Conservation (phyloP, 2,329 filamentous ascomycete genomes). For the Clathrospora elynae region DNA sequence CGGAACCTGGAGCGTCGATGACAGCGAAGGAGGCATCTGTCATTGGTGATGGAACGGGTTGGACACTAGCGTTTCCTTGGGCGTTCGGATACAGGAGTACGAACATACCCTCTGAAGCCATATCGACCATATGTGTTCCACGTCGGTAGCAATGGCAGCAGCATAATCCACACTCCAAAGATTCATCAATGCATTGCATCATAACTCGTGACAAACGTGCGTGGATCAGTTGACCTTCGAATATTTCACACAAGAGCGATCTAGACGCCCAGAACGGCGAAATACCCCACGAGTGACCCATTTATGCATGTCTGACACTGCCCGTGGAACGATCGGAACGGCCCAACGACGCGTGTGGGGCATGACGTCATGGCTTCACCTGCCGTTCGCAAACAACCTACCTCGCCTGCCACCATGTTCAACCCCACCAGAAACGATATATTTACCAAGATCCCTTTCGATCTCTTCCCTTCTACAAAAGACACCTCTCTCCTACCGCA, state of each 20-base stretch:
- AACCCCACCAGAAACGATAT: too few relatives aligned
- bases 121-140: too few relatives aligned
- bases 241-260: too few relatives aligned
- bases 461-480: too few relatives aligned
- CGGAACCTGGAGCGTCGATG: conserved; percentile 86
- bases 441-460: too few relatives aligned
- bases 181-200: background rate
- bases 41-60: conserved; percentile 3
- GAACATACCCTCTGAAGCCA: conserved; percentile 6
- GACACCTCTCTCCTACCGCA: conserved; percentile 6
- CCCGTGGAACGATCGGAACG: conserved; percentile 6
- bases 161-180: too few relatives aligned
- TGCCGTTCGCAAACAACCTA: background rate
- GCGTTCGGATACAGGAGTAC: conserved; percentile 2
- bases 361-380: background rate
- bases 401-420: background rate
- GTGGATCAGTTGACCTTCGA: too few relatives aligned
- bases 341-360: conserved; percentile 10
- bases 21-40: conserved; percentile 66
- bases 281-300: too few relatives aligned
- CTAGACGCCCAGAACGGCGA: too few relatives aligned
- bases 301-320: too few relatives aligned
- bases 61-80: conserved; percentile 1
- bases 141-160: too few relatives aligned
- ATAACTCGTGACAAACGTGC: too few relatives aligned